Conservation (phyloP, 2,329 filamentous ascomycete species). For the Pestalotiopsis sp. region DNA sequence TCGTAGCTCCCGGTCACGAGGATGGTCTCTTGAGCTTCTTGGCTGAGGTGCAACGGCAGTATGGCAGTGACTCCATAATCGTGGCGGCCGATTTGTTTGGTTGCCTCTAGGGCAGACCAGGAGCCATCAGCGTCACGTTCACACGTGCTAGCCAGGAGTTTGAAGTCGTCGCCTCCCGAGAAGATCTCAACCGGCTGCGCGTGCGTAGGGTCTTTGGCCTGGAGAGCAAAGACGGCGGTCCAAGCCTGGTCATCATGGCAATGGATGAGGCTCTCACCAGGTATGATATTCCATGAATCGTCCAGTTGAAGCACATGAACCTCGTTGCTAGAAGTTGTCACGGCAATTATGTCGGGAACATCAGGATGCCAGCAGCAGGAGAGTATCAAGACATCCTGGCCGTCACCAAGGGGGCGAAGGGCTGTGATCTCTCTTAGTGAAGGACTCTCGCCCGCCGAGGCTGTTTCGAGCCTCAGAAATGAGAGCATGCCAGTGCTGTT, state of each 20-base stretch:
- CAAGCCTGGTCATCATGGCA: constrained; percentile 70
- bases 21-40: constrained; percentile 51
- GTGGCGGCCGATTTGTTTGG: constrained; percentile 46
- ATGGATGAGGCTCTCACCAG: constrained; percentile 41
- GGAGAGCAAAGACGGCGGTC: constrained; percentile 66
- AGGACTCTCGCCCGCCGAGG: constrained; percentile 13
- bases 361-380: constrained; percentile 75
- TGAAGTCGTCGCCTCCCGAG: constrained; percentile 77
- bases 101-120: constrained; percentile 56
- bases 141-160: constrained; percentile 51
- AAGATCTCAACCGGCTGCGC: constrained; percentile 40
- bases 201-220: constrained; percentile 29
- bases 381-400: constrained; percentile 65
- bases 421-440: constrained; percentile 41
- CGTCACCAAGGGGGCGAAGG: constrained; percentile 50
- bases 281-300: constrained; percentile 39
- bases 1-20: constrained; percentile 92
- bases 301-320: constrained; percentile 59
- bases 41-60: constrained; percentile 61
- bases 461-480: constrained; percentile 56
- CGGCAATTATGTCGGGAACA: constrained; percentile 57
- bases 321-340: constrained; percentile 71
- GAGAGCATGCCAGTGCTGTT: constrained; percentile 75
- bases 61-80: constrained; percentile 78
- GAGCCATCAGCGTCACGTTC: constrained; percentile 19